phyloP scores from a whole-genome alignment of 352 stramenopile species.

The Halophytophthora polymorphica region DNA sequence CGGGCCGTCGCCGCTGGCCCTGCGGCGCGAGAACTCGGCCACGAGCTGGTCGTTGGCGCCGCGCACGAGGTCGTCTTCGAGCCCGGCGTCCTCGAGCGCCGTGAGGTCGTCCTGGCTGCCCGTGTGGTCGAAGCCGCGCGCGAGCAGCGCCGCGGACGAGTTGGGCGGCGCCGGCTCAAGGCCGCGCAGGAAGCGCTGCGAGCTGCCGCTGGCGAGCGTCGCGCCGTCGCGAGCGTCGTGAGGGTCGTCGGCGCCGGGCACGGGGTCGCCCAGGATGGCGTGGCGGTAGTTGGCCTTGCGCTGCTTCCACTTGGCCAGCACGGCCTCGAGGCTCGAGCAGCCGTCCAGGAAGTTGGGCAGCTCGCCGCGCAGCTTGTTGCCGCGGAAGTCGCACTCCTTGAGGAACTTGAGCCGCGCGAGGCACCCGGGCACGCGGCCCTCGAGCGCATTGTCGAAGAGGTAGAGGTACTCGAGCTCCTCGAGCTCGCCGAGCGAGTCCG shows the following conservation, averaged over 20 bases:
- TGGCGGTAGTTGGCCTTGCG: slow-evolving; percentile 77
- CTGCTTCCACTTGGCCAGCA: slow-evolving; percentile 85
- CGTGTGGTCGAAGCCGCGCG: slow-evolving; percentile 54
- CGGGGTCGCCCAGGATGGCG: slow-evolving; percentile 63
- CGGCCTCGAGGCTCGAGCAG: slow-evolving; percentile 71
- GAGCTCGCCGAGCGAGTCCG: slow-evolving; percentile 62
- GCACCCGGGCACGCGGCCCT: slow-evolving; percentile 60
- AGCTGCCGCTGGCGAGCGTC: slow-evolving; percentile 18
- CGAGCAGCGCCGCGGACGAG: slow-evolving; percentile 58
- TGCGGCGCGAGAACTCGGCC: slow-evolving; percentile 35
- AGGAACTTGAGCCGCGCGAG: slow-evolving; percentile 76
- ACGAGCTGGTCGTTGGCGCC: slow-evolving; percentile 43
- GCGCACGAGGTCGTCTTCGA: slow-evolving; percentile 51
- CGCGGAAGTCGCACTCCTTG: slow-evolving; percentile 75
- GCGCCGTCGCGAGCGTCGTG: too few relatives aligned
- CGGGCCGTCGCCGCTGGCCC: too few relatives aligned
- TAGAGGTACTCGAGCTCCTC: slow-evolving; percentile 83
- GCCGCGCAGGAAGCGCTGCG: slow-evolving; percentile 50
- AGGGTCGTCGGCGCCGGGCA: slow-evolving; percentile 39
- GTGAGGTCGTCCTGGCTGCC: slow-evolving; percentile 16
- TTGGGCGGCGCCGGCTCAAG: slow-evolving; percentile 53
- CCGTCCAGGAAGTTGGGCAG: slow-evolving; percentile 82
- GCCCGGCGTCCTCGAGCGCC: slow-evolving; percentile 23
- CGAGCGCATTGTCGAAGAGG: slow-evolving; percentile 82
- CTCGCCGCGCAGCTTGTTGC: slow-evolving; percentile 69